Percentiles rank a stretch among this genome's conserved stretches.
Evolutionary conservation across 2,329 filamentous ascomycete genomes (phyloP).

Genomic region (Alternaria sp.): DNA sequence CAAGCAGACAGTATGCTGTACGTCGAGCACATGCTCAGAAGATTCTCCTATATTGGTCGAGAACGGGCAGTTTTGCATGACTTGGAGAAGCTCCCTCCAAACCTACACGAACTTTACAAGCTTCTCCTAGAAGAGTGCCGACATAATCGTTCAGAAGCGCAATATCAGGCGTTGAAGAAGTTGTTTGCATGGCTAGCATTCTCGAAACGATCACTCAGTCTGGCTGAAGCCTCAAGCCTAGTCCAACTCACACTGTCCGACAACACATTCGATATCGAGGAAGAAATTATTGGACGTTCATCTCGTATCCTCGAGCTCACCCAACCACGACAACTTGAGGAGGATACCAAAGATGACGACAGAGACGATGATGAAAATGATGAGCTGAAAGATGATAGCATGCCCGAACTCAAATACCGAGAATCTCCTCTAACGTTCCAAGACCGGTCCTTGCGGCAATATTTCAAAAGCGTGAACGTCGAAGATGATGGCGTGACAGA

Average conservation of each 20-base stretch:
- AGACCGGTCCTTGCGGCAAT: constrained; percentile 34
- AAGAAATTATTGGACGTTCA: constrained; percentile 32
- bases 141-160: constrained; percentile 24
- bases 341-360: constrained; percentile 25
- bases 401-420: constrained; percentile 14
- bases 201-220: constrained; percentile 29
- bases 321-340: constrained; percentile 9
- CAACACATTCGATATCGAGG: constrained; percentile 20
- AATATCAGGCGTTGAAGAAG: constrained; percentile 28
- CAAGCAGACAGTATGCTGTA: constrained; percentile 51
- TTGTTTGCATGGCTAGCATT: constrained; percentile 37
- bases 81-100: constrained; percentile 34
- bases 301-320: constrained; percentile 32
- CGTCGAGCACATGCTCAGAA: constrained; percentile 47
- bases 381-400: constrained; percentile 9
- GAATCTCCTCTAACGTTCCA: constrained; percentile 28
- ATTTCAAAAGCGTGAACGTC: constrained; percentile 28
- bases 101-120: constrained; percentile 25
- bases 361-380: constrained; percentile 18
- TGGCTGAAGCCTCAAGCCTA: constrained; percentile 27
- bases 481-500: constrained; percentile 22
- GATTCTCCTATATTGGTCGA: constrained; percentile 44
- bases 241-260: constrained; percentile 22
- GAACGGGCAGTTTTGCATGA: constrained; percentile 47
- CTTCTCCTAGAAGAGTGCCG: constrained; percentile 30